Evolutionary conservation across 2,329 filamentous ascomycete genomes (phyloP).

Genomic region (Rutstroemia sp.): DNA sequence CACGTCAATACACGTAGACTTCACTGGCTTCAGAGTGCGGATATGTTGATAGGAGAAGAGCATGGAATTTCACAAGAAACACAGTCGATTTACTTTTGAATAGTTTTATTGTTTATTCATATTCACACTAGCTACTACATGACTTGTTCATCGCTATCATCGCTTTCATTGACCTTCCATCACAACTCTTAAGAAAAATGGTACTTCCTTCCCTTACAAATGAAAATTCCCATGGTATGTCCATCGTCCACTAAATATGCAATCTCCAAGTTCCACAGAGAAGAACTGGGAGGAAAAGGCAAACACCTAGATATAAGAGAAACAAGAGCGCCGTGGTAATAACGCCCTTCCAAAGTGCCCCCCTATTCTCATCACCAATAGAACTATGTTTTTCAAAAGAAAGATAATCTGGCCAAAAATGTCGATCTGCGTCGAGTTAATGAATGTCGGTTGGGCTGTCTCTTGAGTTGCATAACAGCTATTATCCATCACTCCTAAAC

Average conservation of each 20-base stretch:
- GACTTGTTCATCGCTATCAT: conserved; percentile 3
- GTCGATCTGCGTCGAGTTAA: conserved; percentile 14
- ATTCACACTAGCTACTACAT: background rate
- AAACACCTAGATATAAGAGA: background rate
- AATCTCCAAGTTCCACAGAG: conserved; percentile 8
- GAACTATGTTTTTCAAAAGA: conserved; percentile 14
- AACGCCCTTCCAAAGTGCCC: conserved; percentile 15
- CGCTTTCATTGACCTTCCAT: background rate
- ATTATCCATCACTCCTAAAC: conserved; percentile 19
- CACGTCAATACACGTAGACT: too few relatives aligned
- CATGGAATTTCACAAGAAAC: too few relatives aligned
- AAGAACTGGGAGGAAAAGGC: conserved; percentile 4
- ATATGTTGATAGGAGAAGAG: too few relatives aligned
- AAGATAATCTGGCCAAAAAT: conserved; percentile 10
- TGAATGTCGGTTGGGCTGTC: conserved; percentile 20
- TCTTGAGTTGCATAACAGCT: conserved; percentile 11
- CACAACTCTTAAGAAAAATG: background rate
- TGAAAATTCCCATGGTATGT: conserved; percentile 22
- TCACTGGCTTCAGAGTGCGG: too few relatives aligned
- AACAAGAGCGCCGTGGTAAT: conserved; percentile 10
- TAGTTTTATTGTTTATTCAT: background rate
- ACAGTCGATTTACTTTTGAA: background rate
- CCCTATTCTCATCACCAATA: conserved; percentile 14
- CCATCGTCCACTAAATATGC: conserved; percentile 18
- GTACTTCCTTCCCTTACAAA: conserved; percentile 10